Conservation (phyloP, 2,329 filamentous ascomycete species). For the Orbilia oligospora region DNA sequence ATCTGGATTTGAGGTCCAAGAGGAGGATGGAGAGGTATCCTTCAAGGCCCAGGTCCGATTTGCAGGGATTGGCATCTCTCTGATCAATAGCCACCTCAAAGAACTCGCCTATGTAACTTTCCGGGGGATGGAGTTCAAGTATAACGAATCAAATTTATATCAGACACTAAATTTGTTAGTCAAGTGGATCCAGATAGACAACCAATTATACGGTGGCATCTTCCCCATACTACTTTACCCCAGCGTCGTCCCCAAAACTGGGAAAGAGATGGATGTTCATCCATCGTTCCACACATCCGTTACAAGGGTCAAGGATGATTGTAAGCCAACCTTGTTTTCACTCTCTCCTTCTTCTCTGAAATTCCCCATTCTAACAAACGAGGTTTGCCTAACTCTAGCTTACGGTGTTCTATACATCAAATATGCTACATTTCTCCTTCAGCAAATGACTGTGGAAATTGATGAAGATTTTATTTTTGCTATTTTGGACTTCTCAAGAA, state of each 20-base stretch:
- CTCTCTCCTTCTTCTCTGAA: neutral
- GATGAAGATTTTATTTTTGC: constrained; percentile 99
- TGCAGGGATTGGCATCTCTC: constrained; percentile 90
- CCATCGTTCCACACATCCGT: constrained; percentile 93
- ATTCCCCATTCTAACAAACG: neutral
- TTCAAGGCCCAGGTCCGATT: constrained; percentile 91
- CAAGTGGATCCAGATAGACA: constrained; percentile 99
- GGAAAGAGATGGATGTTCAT: constrained; percentile 94
- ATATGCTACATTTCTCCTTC: constrained; percentile 91
- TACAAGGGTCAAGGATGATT: constrained; percentile 96
- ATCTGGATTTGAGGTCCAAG: constrained; percentile 92
- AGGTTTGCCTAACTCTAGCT: constrained; percentile 65
- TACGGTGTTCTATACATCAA: constrained; percentile 99
- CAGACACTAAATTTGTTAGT: constrained; percentile 91
- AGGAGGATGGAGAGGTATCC: constrained; percentile 86
- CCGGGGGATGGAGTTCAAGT: constrained; percentile 89
- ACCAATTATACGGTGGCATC: constrained; percentile 96
- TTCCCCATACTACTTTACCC: constrained; percentile 98
- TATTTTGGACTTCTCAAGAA: constrained; percentile 92
- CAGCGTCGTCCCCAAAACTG: constrained; percentile 96
- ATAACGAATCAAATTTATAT: constrained; percentile 91
- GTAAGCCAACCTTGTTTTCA: constrained; percentile 49
- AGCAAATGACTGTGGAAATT: constrained; percentile 98
- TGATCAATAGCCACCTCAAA: constrained; percentile 91
- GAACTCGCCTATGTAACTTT: constrained; percentile 95